Evolutionary conservation across 2,329 filamentous ascomycete species (phyloP).

Genomic region (Aspergillus udagawae): DNA sequence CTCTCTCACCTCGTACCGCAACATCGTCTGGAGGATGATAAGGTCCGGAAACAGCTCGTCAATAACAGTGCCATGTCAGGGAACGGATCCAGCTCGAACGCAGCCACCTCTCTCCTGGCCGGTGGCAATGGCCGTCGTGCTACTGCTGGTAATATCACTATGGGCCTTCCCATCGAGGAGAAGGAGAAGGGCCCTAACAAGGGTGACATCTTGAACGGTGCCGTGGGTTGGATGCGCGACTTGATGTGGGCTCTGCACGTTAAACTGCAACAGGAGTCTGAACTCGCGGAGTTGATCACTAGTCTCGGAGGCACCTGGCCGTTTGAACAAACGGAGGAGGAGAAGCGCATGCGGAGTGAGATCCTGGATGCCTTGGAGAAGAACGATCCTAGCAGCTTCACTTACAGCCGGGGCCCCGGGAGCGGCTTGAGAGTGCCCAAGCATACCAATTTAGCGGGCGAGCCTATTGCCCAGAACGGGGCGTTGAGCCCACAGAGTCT

Average conservation of each 20-base stretch:
- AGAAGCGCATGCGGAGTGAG: slow-evolving; percentile 92
- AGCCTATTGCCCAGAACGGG: slow-evolving; percentile 55
- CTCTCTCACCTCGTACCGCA: slow-evolving; percentile 87
- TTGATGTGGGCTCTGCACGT: slow-evolving; percentile 94
- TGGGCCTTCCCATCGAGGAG: slow-evolving; percentile 87
- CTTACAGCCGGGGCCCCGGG: slow-evolving; percentile 78
- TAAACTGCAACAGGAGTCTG: slow-evolving; percentile 84
- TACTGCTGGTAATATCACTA: slow-evolving; percentile 79
- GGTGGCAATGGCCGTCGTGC: slow-evolving; percentile 80
- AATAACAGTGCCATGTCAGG: slow-evolving; percentile 89
- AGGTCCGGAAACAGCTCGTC: slow-evolving; percentile 88
- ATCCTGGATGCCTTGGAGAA: slow-evolving; percentile 80
- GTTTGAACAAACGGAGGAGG: slow-evolving; percentile 82
- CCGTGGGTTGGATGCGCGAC: slow-evolving; percentile 95
- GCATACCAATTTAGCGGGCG: slow-evolving; percentile 87
- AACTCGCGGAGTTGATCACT: slow-evolving; percentile 71
- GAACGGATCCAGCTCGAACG: slow-evolving; percentile 54
- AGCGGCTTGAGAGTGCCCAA: slow-evolving; percentile 86
- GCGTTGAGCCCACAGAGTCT: slow-evolving; percentile 58
- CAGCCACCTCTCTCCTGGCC: slow-evolving; percentile 80
- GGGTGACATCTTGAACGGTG: slow-evolving; percentile 94
- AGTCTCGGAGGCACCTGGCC: slow-evolving; percentile 72
- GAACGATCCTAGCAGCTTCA: slow-evolving; percentile 71
- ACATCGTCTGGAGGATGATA: slow-evolving; percentile 93
- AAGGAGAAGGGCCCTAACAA: slow-evolving; percentile 99